Evolutionary conservation across 1,139 yeast species (phyloP).

Genomic region (Starmera stellimalicola): DNA sequence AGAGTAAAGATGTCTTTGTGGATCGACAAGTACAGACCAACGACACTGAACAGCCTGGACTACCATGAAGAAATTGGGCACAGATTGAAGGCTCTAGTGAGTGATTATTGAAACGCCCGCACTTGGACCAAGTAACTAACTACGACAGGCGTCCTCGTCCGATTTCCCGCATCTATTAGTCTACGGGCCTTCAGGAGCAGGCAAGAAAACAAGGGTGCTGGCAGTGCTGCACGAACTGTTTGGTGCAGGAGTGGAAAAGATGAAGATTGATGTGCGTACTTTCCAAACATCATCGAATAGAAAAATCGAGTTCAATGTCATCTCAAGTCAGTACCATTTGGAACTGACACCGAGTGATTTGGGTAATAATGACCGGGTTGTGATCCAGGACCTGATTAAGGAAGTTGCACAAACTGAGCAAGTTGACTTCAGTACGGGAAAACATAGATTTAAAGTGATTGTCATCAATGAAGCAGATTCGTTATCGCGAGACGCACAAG

Average conservation of each 20-base stretch:
- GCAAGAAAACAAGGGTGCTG: constrained; percentile 89
- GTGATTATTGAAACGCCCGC: background rate
- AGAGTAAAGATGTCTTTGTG: constrained; percentile 67
- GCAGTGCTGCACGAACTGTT: constrained; percentile 72
- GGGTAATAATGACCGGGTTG: constrained; percentile 92
- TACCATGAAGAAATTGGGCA: constrained; percentile 60
- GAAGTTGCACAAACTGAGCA: constrained; percentile 95
- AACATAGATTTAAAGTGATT: constrained; percentile 82
- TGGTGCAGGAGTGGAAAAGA: constrained; percentile 72
- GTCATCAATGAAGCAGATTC: constrained; percentile 92
- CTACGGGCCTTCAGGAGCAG: constrained; percentile 96
- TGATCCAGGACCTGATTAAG: constrained; percentile 85
- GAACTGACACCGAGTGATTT: constrained; percentile 96
- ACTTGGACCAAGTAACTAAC: constrained; percentile 16
- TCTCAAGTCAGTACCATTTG: constrained; percentile 80
- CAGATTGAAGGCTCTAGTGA: constrained; percentile 47
- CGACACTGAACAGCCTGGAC: constrained; percentile 48
- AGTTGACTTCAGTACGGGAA: constrained; percentile 56
- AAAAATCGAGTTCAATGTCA: constrained; percentile 83
- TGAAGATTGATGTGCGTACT: constrained; percentile 84
- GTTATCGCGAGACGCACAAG: constrained; percentile 91
- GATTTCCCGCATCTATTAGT: constrained; percentile 90
- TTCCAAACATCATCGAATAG: constrained; percentile 64
- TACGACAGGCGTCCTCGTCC: constrained; percentile 43
- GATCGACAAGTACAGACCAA: constrained; percentile 94